These are phyloP conservation scores for Fusarium domesticum DNA, from an alignment of 2,329 filamentous ascomycete species.

Conservation along the genomic window DNA sequence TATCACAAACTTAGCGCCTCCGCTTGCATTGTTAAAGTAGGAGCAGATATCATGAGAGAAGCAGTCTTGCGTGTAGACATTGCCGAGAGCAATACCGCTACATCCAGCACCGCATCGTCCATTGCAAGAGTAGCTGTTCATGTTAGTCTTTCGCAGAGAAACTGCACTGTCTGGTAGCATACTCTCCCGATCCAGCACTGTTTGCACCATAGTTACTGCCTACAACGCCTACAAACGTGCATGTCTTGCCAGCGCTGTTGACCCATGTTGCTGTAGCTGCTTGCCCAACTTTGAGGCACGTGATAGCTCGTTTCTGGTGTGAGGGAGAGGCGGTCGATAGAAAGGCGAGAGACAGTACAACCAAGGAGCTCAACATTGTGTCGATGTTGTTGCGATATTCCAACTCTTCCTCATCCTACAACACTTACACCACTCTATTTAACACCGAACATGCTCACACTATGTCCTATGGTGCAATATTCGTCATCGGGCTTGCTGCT, in stretches of 20 bases:
- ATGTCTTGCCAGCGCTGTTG: conserved; percentile 40
- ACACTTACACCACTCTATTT: neutral
- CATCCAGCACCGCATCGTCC: conserved; percentile 49
- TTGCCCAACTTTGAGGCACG: conserved; percentile 21
- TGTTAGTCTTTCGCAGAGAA: neutral
- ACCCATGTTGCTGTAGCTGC: conserved; percentile 47
- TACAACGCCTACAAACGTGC: conserved; percentile 43
- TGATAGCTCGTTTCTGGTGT: conserved; percentile 17
- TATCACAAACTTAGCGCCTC: conserved; percentile 40
- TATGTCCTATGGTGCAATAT: conserved; percentile 1
- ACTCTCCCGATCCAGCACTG: conserved; percentile 42
- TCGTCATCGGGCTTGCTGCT: conserved; percentile 23
- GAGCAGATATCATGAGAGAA: conserved; percentile 51
- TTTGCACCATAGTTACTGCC: conserved; percentile 49
- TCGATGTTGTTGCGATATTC: neutral
- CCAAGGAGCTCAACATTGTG: conserved; percentile 10
- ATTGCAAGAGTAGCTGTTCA: conserved; percentile 45
- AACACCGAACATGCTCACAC: neutral
- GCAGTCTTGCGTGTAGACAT: conserved; percentile 50
- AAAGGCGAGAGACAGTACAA: conserved; percentile 8
- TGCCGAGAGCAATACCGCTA: conserved; percentile 41
- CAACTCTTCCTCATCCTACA: neutral
- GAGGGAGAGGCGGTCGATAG: conserved; percentile 12
- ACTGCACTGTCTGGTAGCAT: conserved; percentile 12
- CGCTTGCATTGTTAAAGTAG: conserved; percentile 48